Evolutionary conservation across 140 eudicot genomes (phyloP).

Genomic region (Bidens hawaiensis): DNA sequence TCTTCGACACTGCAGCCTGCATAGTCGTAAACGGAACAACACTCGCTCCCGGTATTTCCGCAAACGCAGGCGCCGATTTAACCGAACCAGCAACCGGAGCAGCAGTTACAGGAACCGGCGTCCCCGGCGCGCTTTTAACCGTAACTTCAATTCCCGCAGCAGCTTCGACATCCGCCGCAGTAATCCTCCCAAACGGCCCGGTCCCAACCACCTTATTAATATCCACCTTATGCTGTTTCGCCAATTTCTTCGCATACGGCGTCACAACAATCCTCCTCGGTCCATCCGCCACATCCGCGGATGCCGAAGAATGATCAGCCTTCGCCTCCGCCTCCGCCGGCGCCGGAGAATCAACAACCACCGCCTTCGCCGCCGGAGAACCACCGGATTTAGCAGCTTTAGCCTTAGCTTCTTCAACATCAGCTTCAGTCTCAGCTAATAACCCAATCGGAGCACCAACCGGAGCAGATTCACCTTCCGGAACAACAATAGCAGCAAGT

Average conservation of each 20-base stretch:
- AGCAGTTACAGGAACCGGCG: conserved; percentile 12
- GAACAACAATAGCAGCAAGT: conserved; percentile 78
- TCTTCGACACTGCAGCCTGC: conserved; percentile 91
- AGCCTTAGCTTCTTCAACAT: conserved; percentile 67
- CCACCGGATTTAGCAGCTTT: conserved; percentile 37
- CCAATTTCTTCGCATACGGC: conserved; percentile 82
- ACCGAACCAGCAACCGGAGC: conserved; percentile 35
- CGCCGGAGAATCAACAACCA: conserved; percentile 9
- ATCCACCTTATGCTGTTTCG: conserved; percentile 95
- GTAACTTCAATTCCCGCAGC: conserved; percentile 75
- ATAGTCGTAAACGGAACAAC: conserved; percentile 76
- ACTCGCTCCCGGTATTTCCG: conserved; percentile 74
- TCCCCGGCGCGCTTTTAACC: conserved; percentile 21
- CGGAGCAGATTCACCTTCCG: conserved; percentile 74
- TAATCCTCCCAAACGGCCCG: conserved; percentile 88
- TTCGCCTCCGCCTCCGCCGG: conserved; percentile 22
- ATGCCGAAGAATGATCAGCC: conserved; percentile 10
- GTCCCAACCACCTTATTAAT: conserved; percentile 61
- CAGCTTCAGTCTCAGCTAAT: conserved; percentile 67
- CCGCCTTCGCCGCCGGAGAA: conserved; percentile 18
- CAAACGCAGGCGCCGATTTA: conserved; percentile 30
- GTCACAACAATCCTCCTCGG: conserved; percentile 61
- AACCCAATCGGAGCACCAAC: conserved; percentile 86
- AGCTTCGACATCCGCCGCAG: conserved; percentile 80
- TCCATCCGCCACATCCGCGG: conserved; percentile 30